These are phyloP conservation scores for Beauveria sp. DNA, from an alignment of 2,329 filamentous ascomycete species.

Conservation along the genomic window DNA sequence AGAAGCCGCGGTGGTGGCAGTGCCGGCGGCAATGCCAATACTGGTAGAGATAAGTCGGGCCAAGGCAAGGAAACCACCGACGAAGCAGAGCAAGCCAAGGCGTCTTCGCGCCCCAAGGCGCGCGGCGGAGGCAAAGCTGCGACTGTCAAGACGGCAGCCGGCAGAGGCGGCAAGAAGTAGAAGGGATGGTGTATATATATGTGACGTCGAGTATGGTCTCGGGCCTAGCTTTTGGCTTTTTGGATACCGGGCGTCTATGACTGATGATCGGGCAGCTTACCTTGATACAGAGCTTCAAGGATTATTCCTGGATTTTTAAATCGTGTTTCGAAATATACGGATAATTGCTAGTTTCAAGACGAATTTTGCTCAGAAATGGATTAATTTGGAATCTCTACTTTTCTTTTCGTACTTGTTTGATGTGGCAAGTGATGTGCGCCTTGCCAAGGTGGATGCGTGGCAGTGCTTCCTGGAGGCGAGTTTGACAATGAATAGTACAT, in stretches of 20 bases:
- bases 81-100: not conserved
- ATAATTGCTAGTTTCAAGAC: not conserved
- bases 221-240: not conserved
- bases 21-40: not conserved
- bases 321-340: not conserved
- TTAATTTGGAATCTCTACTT: not conserved
- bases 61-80: conserved; percentile 1
- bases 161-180: conserved; percentile 1
- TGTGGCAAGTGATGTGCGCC: not conserved
- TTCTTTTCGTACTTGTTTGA: not conserved
- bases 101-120: not conserved
- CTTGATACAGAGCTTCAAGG: conserved; percentile 1
- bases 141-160: not conserved
- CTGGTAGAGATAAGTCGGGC: not conserved
- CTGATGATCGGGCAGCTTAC: not conserved
- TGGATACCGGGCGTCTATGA: not conserved
- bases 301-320: not conserved
- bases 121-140: not conserved
- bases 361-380: not conserved
- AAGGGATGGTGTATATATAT: not conserved
- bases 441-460: not conserved
- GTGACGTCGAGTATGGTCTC: not conserved
- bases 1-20: conserved; percentile 20
- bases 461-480: not conserved
- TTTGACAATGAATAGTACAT: not conserved